These are phyloP conservation scores for Pythium rishiriense DNA, from an alignment of 352 stramenopile species.

Conservation along the genomic window DNA sequence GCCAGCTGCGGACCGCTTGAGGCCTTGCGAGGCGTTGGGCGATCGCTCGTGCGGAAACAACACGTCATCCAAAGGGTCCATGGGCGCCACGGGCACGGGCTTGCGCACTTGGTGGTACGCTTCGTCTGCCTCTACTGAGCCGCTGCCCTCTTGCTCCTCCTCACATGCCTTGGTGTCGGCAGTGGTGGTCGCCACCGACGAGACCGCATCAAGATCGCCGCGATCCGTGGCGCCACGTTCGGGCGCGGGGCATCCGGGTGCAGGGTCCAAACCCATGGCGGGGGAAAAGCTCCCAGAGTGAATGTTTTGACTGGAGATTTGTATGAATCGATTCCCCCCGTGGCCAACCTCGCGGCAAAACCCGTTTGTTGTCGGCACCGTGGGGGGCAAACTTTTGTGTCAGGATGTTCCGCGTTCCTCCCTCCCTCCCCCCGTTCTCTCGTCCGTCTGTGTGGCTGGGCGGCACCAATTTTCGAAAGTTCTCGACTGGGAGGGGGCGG, in stretches of 20 bases:
- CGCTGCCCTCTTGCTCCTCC: not conserved
- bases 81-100: slow-evolving; percentile 10
- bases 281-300: slow-evolving; percentile 33
- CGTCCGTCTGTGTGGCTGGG: slow-evolving; percentile 12
- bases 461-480: slow-evolving; percentile 34
- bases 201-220: slow-evolving; percentile 11
- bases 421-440: not conserved
- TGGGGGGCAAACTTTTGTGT: slow-evolving; percentile 36
- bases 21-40: slow-evolving; percentile 16
- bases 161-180: not conserved
- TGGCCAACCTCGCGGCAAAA: not conserved
- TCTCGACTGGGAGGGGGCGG: slow-evolving; percentile 28
- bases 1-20: slow-evolving; percentile 20
- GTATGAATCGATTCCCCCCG: slow-evolving; percentile 28
- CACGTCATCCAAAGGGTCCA: slow-evolving; percentile 11
- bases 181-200: slow-evolving; percentile 9
- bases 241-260: slow-evolving; percentile 13
- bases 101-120: slow-evolving; percentile 9
- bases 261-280: slow-evolving; percentile 54
- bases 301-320: slow-evolving; percentile 48
- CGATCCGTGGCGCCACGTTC: slow-evolving; percentile 25
- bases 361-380: slow-evolving; percentile 10
- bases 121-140: slow-evolving; percentile 1
- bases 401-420: slow-evolving; percentile 5
- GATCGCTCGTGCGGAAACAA: slow-evolving; percentile 30